phyloP scores from a whole-genome alignment of 345 rosid species.

The Noccaea bulbosa region DNA sequence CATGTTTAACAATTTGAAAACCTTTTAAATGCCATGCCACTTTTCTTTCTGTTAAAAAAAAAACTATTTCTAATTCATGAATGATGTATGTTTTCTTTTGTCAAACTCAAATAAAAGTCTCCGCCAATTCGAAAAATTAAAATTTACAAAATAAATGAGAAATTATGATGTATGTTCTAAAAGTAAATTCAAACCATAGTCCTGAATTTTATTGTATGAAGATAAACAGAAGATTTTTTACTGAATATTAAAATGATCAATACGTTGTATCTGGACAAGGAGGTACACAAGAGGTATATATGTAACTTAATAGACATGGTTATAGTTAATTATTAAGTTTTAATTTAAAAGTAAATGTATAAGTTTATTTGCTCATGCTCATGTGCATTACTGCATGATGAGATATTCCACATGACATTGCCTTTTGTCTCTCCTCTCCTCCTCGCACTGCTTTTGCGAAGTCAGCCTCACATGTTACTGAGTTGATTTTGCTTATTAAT shows the following conservation, averaged over 20 bases:
- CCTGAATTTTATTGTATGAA: background rate
- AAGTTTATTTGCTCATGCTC: conserved; percentile 16
- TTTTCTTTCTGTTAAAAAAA: too few species aligned
- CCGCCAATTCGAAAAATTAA: background rate
- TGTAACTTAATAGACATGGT: conserved; percentile 34
- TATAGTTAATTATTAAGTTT: conserved; percentile 15
- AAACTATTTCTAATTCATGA: background rate
- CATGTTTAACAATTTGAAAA: background rate
- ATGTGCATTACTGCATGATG: conserved; percentile 34
- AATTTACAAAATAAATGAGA: background rate
- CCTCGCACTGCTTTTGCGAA: conserved; percentile 23
- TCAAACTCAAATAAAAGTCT: background rate
- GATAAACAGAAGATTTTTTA: background rate
- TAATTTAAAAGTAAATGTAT: conserved; percentile 6
- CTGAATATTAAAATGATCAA: conserved; percentile 6
- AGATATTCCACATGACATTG: conserved; percentile 30
- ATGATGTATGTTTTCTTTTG: background rate
- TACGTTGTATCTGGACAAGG: conserved; percentile 23
- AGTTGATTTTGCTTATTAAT: conserved; percentile 16
- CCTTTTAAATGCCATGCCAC: too few species aligned
- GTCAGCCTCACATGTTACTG: conserved; percentile 38
- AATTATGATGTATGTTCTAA: background rate
- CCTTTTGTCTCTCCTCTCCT: conserved; percentile 25
- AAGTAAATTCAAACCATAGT: background rate
- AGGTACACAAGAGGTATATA: conserved; percentile 19